phyloP scores from a whole-genome alignment of 257 asterid genomes.

The Cordia subcordata region DNA sequence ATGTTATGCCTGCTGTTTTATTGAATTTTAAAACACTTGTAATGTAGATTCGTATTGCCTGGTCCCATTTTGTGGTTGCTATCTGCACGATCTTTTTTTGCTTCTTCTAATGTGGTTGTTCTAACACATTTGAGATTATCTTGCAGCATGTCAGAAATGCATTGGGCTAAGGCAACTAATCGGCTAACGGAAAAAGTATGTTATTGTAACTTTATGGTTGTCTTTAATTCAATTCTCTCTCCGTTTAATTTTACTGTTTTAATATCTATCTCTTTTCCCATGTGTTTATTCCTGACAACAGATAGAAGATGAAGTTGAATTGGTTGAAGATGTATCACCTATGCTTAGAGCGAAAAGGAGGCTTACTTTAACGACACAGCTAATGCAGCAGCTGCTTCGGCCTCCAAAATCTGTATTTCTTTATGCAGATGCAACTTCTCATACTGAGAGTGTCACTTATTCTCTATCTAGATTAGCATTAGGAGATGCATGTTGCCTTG shows the following conservation, averaged over 20 bases:
- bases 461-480: constrained; percentile 52
- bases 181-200: constrained; percentile 62
- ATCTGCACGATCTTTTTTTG: too few species aligned
- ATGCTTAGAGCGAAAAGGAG: constrained; percentile 58
- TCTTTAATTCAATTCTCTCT: constrained; percentile 4
- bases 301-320: constrained; percentile 54
- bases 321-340: constrained; percentile 48
- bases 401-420: constrained; percentile 60
- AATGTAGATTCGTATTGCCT: too few species aligned
- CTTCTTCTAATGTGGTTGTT: background rate
- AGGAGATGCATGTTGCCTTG: constrained; percentile 68
- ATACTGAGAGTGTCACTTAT: constrained; percentile 45
- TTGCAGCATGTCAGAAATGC: constrained; percentile 56
- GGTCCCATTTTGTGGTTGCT: too few species aligned
- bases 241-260: constrained; percentile 5
- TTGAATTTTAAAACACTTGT: too few species aligned
- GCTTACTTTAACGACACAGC: constrained; percentile 67
- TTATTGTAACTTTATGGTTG: constrained; percentile 14
- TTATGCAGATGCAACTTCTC: constrained; percentile 49
- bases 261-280: background rate
- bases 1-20: background rate
- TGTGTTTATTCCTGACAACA: constrained; percentile 23
- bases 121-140: constrained; percentile 18
- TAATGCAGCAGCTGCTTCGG: constrained; percentile 72
- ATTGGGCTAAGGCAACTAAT: constrained; percentile 61